Evolutionary conservation across 1,284 basidiomycete species (phyloP), one percentile per base, ranked within the genome.

Genomic region (Rhizoctonia solani): DNA sequence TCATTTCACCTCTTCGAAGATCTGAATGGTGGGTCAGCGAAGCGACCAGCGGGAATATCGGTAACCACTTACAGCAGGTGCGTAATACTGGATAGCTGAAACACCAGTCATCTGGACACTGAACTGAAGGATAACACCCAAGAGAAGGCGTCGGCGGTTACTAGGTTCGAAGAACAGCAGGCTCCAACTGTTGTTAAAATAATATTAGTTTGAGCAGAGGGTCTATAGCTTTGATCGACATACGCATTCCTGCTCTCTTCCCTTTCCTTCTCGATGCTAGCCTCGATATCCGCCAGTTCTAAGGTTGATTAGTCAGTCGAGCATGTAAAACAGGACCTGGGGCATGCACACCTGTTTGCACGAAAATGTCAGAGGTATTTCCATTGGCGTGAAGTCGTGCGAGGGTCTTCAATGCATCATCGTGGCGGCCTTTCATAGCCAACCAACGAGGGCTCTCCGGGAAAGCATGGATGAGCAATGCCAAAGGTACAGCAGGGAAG

Each of bases 361-460:
- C 74, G 53, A 74, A 74, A 1, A 76, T 71, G 69, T 86, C 84
- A 32, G 76, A 71, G 19, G 76, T 73, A 73, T 85, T 76, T 3
- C 82, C 83, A 41, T 79, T 75, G 1, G 84, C 81, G 65, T 85
- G 84, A 1, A 85, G 78, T 1, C 82, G 78, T 1, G 82, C 84
- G 32, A 85, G 79, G 8, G 76, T 74, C 0, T 68, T 68, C 1
- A 77, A 68, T 69, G 80, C 80, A 68, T 83, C 81, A 4, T 83
- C 79, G 69, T 80, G 73, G 3, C 81, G 76, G 49, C 84, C 84
- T 70, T 81, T 82, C 72, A 84, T 82, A 67, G 85, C 85, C 42
- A 87, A 78, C 82, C 83, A 87, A 11, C 87, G 80, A 1, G 86
- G 86, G n/a, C 79, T 81, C 68, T 83, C 82, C 14, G 82, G 81